These are phyloP conservation scores for Penicillium simplicissimum DNA, from an alignment of 495 filamentous ascomycete species.

Conservation along the genomic window DNA sequence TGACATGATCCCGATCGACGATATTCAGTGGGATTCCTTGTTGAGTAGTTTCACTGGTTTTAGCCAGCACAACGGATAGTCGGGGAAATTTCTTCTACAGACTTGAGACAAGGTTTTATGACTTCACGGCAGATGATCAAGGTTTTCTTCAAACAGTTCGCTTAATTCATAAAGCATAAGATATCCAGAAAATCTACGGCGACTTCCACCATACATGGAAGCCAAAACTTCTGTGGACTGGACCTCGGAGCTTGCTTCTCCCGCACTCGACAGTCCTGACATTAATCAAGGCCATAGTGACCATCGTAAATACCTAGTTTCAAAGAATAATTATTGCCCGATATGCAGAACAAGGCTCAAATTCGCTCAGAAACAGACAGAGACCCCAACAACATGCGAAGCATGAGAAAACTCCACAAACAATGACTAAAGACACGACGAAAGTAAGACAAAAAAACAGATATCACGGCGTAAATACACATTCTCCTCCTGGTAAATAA, in stretches of 20 bases:
- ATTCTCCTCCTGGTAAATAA: not conserved
- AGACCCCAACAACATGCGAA: not conserved
- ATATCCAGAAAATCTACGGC: too few relatives aligned
- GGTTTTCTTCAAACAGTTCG: not conserved
- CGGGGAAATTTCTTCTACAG: not conserved
- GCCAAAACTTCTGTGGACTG: too few relatives aligned
- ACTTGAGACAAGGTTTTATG: not conserved
- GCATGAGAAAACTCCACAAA: not conserved
- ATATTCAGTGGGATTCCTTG: not conserved
- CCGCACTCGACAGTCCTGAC: too few relatives aligned
- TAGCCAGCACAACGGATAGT: not conserved
- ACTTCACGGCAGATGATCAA: not conserved
- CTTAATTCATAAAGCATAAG: too few relatives aligned
- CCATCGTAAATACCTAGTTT: too few relatives aligned
- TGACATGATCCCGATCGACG: not conserved
- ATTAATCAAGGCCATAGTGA: too few relatives aligned
- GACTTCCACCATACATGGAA: too few relatives aligned
- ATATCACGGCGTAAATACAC: not conserved
- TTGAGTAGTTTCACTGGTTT: not conserved
- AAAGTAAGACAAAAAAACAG: too few relatives aligned
- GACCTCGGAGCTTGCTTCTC: too few relatives aligned
- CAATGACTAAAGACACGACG: not conserved
- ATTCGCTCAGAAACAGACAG: constrained; percentile 4
- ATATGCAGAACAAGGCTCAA: not conserved
- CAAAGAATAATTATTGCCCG: not conserved